A percentile compares a stretch with the other conserved stretches of the same genome.
phyloP scores from a whole-genome alignment of 1,139 yeast species.

The Kodamaea anthophila region DNA sequence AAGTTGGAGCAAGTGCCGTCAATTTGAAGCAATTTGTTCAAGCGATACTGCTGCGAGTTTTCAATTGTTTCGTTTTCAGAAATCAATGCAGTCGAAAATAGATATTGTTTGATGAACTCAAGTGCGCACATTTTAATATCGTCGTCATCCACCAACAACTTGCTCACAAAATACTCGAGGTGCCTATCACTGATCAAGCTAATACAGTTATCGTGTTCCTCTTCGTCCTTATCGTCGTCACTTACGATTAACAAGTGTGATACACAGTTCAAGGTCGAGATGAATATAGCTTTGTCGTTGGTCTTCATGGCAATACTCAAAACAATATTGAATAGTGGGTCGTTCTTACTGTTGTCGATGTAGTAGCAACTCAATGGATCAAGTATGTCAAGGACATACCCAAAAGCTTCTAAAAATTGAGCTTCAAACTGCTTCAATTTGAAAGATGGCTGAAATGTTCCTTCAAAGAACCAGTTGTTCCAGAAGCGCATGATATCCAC shows the following conservation, averaged over 20 bases:
- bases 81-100: slow-evolving; percentile 35
- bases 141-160: slow-evolving; percentile 31
- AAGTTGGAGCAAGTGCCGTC: slow-evolving; percentile 28
- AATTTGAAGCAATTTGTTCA: slow-evolving; percentile 28
- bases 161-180: slow-evolving; percentile 26
- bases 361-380: slow-evolving; percentile 83
- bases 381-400: slow-evolving; percentile 69
- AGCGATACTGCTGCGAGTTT: slow-evolving; percentile 30
- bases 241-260: slow-evolving; percentile 36
- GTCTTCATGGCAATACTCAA: slow-evolving; percentile 40
- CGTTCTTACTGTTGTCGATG: slow-evolving; percentile 64
- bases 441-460: slow-evolving; percentile 10
- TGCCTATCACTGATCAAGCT: slow-evolving; percentile 31
- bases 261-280: slow-evolving; percentile 40
- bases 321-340: slow-evolving; percentile 51
- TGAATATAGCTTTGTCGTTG: slow-evolving; percentile 49
- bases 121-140: slow-evolving; percentile 30
- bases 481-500: slow-evolving; percentile 46
- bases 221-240: slow-evolving; percentile 18
- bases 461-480: slow-evolving; percentile 30
- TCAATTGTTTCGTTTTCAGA: slow-evolving; percentile 25
- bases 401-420: slow-evolving; percentile 55
- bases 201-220: slow-evolving; percentile 33
- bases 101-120: slow-evolving; percentile 34
- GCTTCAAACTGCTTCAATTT: slow-evolving; percentile 24